Conservation (phyloP, 768 basidiomycete species). For the Russula sp. region DNA sequence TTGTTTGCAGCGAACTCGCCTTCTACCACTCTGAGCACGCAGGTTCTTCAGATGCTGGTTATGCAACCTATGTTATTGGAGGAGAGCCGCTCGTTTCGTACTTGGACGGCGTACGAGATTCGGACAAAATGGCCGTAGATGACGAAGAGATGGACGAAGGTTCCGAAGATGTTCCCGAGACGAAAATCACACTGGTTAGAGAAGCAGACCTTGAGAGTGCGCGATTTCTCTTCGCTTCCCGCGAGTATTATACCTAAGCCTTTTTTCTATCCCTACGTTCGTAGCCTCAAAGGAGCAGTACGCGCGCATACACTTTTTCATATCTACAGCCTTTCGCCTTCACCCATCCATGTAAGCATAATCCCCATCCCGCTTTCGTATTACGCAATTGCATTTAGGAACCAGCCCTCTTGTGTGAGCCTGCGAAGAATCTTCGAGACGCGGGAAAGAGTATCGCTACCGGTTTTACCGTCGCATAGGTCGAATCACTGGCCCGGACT, state of each 20-base stretch:
- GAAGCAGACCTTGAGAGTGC: slow-evolving; percentile 65
- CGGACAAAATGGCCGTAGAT: slow-evolving; percentile 39
- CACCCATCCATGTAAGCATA: slow-evolving; percentile 52
- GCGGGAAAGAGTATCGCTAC: slow-evolving; percentile 1
- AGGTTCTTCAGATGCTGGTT: slow-evolving; percentile 43
- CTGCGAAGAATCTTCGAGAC: slow-evolving; percentile 25
- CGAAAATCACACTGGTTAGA: slow-evolving; percentile 55
- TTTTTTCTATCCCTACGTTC: not conserved
- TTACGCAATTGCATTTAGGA: slow-evolving; percentile 40
- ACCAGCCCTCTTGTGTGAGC: slow-evolving; percentile 39
- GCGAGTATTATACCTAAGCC: not conserved
- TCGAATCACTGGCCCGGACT: slow-evolving; percentile 20
- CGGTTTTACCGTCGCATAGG: slow-evolving; percentile 18
- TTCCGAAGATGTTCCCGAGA: slow-evolving; percentile 46
- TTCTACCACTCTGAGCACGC: slow-evolving; percentile 49
- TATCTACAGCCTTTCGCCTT: slow-evolving; percentile 71
- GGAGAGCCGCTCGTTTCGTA: slow-evolving; percentile 43
- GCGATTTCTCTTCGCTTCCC: slow-evolving; percentile 30
- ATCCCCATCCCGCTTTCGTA: not conserved
- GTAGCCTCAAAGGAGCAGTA: slow-evolving; percentile 57
- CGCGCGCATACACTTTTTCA: slow-evolving; percentile 52
- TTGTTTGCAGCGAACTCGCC: slow-evolving; percentile 55
- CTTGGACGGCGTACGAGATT: slow-evolving; percentile 14
- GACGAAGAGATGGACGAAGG: slow-evolving; percentile 41
- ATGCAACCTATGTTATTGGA: slow-evolving; percentile 70